Percentiles rank a stretch among this genome's conserved stretches.
These are phyloP conservation scores for Lactifluus piperatus DNA, from an alignment of 768 basidiomycete species.

Conservation along the genomic window DNA sequence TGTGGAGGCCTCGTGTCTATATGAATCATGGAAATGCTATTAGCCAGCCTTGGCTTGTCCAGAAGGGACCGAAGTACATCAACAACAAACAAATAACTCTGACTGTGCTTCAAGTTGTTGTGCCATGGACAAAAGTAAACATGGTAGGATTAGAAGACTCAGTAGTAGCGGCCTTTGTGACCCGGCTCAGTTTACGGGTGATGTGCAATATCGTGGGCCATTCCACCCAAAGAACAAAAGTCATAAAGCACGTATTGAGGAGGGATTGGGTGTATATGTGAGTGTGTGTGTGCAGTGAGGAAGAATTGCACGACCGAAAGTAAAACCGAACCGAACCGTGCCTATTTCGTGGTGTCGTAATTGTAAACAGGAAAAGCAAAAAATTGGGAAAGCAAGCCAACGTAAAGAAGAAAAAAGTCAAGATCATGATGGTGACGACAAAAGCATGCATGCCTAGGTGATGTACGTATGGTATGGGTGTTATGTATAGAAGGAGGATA, in stretches of 20 bases:
- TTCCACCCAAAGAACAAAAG: slow-evolving; percentile 2
- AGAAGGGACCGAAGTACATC: too few relatives aligned
- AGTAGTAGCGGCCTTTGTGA: too few relatives aligned
- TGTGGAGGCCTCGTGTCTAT: too few relatives aligned
- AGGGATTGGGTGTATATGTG: slow-evolving; percentile 2
- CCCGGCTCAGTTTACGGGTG: neutral
- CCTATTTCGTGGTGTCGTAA: slow-evolving; percentile 2
- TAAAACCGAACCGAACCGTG: neutral
- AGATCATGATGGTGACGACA: neutral
- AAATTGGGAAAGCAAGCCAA: neutral
- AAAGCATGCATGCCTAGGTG: neutral
- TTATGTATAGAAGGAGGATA: slow-evolving; percentile 3
- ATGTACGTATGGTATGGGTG: slow-evolving; percentile 13
- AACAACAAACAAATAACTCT: too few relatives aligned
- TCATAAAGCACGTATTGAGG: neutral
- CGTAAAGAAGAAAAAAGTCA: neutral
- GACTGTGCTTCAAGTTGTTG: too few relatives aligned
- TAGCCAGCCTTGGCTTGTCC: too few relatives aligned
- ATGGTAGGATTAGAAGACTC: too few relatives aligned
- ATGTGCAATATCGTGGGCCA: neutral
- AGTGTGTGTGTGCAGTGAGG: neutral
- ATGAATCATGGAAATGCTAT: too few relatives aligned
- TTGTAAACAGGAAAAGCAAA: neutral
- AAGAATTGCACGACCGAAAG: neutral
- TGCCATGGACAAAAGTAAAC: too few relatives aligned